These are phyloP conservation scores for Plasmodium fragile DNA, from an alignment of 169 alveolate species.

Conservation along the genomic window DNA sequence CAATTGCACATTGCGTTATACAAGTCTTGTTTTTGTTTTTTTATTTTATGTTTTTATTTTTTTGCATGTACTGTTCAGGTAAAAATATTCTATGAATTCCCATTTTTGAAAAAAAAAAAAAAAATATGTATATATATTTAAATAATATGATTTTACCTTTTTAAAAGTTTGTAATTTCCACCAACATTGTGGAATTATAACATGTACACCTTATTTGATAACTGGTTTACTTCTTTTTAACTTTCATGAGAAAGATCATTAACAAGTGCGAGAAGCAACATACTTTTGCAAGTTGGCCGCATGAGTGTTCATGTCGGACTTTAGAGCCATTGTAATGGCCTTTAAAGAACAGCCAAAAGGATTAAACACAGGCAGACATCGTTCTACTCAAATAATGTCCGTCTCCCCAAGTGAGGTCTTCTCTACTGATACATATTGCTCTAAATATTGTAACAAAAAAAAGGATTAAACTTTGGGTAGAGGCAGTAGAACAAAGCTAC, in stretches of 20 bases:
- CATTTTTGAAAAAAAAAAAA: neutral
- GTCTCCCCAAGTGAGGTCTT: neutral
- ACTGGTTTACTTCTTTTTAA: neutral
- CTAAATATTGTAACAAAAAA: neutral
- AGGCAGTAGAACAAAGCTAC: neutral
- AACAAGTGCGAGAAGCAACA: neutral
- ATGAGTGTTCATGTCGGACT: neutral
- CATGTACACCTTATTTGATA: neutral
- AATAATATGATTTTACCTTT: neutral
- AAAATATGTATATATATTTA: neutral
- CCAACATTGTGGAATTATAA: neutral
- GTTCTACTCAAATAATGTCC: neutral
- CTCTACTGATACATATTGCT: neutral
- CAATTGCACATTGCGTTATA: neutral
- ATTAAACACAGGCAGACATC: neutral
- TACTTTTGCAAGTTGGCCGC: neutral
- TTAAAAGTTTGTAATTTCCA: neutral
- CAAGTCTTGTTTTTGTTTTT: neutral
- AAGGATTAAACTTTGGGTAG: neutral
- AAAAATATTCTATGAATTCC: neutral
- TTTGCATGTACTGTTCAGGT: neutral
- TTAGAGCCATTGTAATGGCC: neutral
- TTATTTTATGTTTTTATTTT: neutral
- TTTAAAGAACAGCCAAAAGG: neutral
- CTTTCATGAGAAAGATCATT: slow-evolving; percentile 37